Percentiles rank a stretch among this genome's conserved stretches.
Conservation (phyloP, 371 early-diverging fungal genomes). For the Circinella umbellata region DNA sequence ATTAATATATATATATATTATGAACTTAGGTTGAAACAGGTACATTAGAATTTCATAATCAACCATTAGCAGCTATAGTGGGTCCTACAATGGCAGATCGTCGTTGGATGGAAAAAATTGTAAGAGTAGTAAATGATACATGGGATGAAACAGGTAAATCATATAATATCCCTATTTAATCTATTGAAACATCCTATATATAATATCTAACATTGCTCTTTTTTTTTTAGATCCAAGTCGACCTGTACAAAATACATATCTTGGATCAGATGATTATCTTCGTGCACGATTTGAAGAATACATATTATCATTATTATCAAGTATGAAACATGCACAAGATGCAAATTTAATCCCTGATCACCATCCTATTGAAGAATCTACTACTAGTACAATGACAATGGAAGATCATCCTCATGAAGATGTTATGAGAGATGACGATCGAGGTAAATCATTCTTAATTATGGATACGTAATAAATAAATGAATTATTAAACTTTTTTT, state of each 20-base stretch:
- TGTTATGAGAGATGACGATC: constrained; percentile 39
- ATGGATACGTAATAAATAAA: too few species aligned
- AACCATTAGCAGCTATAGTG: constrained; percentile 51
- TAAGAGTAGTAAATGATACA: constrained; percentile 56
- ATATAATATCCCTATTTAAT: neutral
- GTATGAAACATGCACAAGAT: constrained; percentile 67
- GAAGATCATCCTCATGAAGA: constrained; percentile 22
- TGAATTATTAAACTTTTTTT: neutral
- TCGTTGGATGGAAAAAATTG: constrained; percentile 70
- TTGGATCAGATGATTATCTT: constrained; percentile 83
- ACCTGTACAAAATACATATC: constrained; percentile 61
- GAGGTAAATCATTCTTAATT: too few species aligned
- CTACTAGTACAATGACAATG: constrained; percentile 13
- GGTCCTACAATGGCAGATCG: constrained; percentile 64
- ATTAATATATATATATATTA: too few species aligned
- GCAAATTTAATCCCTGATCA: constrained; percentile 38
- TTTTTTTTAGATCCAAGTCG: constrained; percentile 49
- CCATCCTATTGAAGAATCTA: constrained; percentile 20
- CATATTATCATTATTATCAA: constrained; percentile 68
- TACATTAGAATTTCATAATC: constrained; percentile 72
- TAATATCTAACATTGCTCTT: neutral
- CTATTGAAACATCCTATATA: too few species aligned
- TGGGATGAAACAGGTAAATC: constrained; percentile 58
- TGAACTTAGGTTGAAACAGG: constrained; percentile 68
- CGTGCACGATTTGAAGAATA: constrained; percentile 81